A percentile compares a stretch with the other conserved stretches of the same genome.
Evolutionary conservation across 78 protist genomes (phyloP).

Genomic region (Ministeria vibrans): DNA sequence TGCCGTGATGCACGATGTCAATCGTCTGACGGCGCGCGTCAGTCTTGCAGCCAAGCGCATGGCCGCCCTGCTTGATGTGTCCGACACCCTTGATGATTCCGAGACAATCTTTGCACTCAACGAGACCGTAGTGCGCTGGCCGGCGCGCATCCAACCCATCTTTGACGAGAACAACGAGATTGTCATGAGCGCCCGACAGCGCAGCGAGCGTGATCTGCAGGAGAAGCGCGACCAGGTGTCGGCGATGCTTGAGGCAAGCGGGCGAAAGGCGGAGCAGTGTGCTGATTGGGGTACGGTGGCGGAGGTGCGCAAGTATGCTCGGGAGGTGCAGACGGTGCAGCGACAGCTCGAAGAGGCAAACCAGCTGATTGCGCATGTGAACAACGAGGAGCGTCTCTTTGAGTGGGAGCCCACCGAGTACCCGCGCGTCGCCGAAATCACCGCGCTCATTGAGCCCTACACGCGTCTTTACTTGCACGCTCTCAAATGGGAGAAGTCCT

Average conservation of each 20-base stretch:
- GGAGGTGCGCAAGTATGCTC: constrained; percentile 43
- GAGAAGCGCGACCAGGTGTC: constrained; percentile 36
- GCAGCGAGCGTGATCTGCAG: constrained; percentile 20
- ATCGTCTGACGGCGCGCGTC: neutral
- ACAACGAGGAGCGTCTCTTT: constrained; percentile 59
- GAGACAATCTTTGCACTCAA: neutral
- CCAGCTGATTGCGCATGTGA: constrained; percentile 4
- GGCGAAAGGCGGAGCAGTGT: neutral
- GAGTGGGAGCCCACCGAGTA: constrained; percentile 47
- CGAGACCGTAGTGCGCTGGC: constrained; percentile 35
- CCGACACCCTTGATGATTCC: neutral
- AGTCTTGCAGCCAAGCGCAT: neutral
- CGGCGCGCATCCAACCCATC: neutral
- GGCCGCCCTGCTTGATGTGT: neutral
- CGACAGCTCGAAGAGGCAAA: constrained; percentile 8
- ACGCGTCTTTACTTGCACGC: neutral
- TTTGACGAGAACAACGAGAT: constrained; percentile 24
- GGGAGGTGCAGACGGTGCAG: constrained; percentile 8
- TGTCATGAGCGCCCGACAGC: constrained; percentile 16
- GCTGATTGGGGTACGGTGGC: constrained; percentile 9
- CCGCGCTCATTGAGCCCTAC: neutral
- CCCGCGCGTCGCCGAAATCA: neutral
- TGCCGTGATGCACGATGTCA: neutral
- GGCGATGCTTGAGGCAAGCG: neutral
- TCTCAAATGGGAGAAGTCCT: neutral